phyloP scores from a whole-genome alignment of 306 rosid genomes.

The Cicer cuneatum region DNA sequence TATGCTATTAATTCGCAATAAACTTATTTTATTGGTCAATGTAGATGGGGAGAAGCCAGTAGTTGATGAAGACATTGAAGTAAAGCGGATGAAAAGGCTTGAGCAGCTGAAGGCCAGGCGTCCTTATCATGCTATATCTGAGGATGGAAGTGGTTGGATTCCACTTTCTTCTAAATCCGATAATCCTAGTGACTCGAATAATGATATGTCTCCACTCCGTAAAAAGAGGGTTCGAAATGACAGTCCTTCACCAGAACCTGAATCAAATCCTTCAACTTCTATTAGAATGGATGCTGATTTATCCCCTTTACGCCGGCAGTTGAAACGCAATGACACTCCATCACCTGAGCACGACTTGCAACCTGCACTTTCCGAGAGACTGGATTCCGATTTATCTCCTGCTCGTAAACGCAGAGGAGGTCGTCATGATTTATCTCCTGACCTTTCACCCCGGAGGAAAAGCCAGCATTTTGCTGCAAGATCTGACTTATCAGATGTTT shows the following conservation, averaged over 20 bases:
- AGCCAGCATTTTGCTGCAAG: conserved; percentile 47
- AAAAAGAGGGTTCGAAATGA: conserved; percentile 59
- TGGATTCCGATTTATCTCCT: conserved; percentile 50
- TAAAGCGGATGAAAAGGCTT: conserved; percentile 85
- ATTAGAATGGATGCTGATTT: conserved; percentile 52
- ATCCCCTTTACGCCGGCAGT: conserved; percentile 50
- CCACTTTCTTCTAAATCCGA: conserved; percentile 56
- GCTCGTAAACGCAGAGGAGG: conserved; percentile 49
- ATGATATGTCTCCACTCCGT: conserved; percentile 73
- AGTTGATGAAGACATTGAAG: conserved; percentile 86
- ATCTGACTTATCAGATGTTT: conserved; percentile 39
- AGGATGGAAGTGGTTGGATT: conserved; percentile 99
- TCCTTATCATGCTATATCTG: conserved; percentile 69
- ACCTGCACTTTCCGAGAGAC: conserved; percentile 18
- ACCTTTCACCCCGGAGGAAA: conserved; percentile 79
- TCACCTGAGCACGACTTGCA: conserved; percentile 56
- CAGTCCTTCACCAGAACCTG: conserved; percentile 67
- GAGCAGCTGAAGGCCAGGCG: conserved; percentile 74
- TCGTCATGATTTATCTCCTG: conserved; percentile 46
- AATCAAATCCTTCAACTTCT: conserved; percentile 43
- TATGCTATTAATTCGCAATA: background rate
- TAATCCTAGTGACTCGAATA: conserved; percentile 39
- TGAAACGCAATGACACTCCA: conserved; percentile 50
- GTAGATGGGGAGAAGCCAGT: conserved; percentile 73
- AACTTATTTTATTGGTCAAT: conserved; percentile 32